Evolutionary conservation across 2,329 filamentous ascomycete genomes (phyloP).

Genomic region (Atkinsonella texensis): DNA sequence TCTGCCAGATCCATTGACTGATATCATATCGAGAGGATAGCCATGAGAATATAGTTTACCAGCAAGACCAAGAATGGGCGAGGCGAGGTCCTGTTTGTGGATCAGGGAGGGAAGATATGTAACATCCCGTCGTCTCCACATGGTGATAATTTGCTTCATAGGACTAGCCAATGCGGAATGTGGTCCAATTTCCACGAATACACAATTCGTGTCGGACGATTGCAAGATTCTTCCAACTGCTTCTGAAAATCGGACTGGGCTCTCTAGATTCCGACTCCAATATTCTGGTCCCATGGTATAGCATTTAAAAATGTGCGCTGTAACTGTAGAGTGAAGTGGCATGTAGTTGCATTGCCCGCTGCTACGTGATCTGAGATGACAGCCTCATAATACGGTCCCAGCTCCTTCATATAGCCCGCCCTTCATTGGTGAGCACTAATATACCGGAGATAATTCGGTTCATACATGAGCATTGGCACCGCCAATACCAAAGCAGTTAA

Average conservation of each 20-base stretch:
- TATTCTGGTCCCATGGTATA: not conserved
- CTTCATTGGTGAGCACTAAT: too few species aligned
- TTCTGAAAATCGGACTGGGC: not conserved
- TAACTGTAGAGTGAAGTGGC: too few species aligned
- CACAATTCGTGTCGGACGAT: not conserved
- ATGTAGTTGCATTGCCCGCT: too few species aligned
- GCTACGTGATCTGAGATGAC: too few species aligned
- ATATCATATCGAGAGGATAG: too few species aligned
- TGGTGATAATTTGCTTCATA: not conserved
- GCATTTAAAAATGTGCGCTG: too few species aligned
- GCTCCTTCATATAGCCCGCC: too few species aligned
- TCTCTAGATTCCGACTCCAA: not conserved
- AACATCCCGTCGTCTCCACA: not conserved
- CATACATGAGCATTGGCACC: constrained; percentile 22
- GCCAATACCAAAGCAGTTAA: constrained; percentile 25
- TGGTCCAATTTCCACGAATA: not conserved
- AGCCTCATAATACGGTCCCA: too few species aligned
- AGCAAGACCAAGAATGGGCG: not conserved
- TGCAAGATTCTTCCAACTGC: not conserved
- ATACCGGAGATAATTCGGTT: too few species aligned
- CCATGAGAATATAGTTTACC: not conserved
- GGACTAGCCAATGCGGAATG: not conserved
- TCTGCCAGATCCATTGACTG: too few species aligned
- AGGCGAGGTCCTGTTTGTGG: not conserved
- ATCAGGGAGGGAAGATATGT: not conserved